A percentile compares a stretch with the other conserved stretches of the same genome.
Conservation (phyloP, 108 stramenopile species). For the Thalassiosira profunda region DNA sequence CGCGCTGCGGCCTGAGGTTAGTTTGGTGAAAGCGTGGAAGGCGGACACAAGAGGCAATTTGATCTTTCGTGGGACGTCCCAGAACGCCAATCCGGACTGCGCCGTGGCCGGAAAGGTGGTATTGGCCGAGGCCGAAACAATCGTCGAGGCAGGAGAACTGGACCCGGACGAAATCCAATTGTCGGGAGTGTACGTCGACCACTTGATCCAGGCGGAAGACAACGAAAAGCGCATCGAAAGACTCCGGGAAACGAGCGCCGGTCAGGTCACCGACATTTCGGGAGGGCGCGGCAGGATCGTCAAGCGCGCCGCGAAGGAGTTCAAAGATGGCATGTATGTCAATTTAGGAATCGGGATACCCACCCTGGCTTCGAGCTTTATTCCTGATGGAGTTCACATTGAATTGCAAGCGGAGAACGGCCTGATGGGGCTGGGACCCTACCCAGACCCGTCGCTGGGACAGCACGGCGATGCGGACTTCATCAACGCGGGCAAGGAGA, state of each 20-base stretch:
- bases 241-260: slow-evolving; percentile 49
- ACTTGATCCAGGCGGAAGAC: slow-evolving; percentile 73
- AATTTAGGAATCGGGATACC: slow-evolving; percentile 95
- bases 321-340: slow-evolving; percentile 95
- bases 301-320: slow-evolving; percentile 90
- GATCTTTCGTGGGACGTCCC: slow-evolving; percentile 89
- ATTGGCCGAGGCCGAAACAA: slow-evolving; percentile 92
- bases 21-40: slow-evolving; percentile 89
- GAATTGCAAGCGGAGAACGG: slow-evolving; percentile 96
- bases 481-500: slow-evolving; percentile 96
- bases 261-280: slow-evolving; percentile 47
- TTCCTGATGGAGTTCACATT: slow-evolving; percentile 89
- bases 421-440: slow-evolving; percentile 91
- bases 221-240: slow-evolving; percentile 94
- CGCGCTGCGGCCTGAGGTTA: slow-evolving; percentile 78
- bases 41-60: slow-evolving; percentile 95
- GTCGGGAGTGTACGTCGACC: slow-evolving; percentile 92
- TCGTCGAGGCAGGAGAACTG: slow-evolving; percentile 88
- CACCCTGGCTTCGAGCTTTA: slow-evolving; percentile 87
- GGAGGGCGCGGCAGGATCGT: slow-evolving; percentile 86
- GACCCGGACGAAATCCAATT: slow-evolving; percentile 91
- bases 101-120: slow-evolving; percentile 89
- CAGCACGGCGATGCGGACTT: slow-evolving; percentile 83
- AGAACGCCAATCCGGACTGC: slow-evolving; percentile 92
- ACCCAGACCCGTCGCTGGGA: slow-evolving; percentile 68